Percentiles rank a stretch among this genome's conserved stretches.
Evolutionary conservation across 78 protist species (phyloP).

Genomic region (slime mould (Dictyostelium discoideum)): dicty_2.7 NC_007090.3:2696001-2696500

Average conservation of each 20-base stretch:
- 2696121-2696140: not conserved
- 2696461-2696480: slow-evolving; percentile 31
- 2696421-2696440: not conserved
- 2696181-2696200: not conserved
- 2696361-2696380: slow-evolving; percentile 74
- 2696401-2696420: slow-evolving; percentile 55
- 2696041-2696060: too few relatives aligned
- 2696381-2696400: slow-evolving; percentile 67
- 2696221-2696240: slow-evolving; percentile 52
- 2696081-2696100: not conserved
- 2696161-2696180: not conserved
- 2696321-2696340: slow-evolving; percentile 45
- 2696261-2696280: not conserved
- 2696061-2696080: not conserved
- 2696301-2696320: slow-evolving; percentile 72
- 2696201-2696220: slow-evolving; percentile 14
- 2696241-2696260: slow-evolving; percentile 52
- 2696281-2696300: not conserved
- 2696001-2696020: slow-evolving; percentile 19
- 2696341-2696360: slow-evolving; percentile 65
- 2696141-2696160: not conserved
- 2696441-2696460: not conserved
- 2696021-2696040: slow-evolving; percentile 6
- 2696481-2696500: slow-evolving; percentile 66
- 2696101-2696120: not conserved